phyloP scores from a whole-genome alignment of 257 asterid genomes.

The Solanum sitiens region DNA sequence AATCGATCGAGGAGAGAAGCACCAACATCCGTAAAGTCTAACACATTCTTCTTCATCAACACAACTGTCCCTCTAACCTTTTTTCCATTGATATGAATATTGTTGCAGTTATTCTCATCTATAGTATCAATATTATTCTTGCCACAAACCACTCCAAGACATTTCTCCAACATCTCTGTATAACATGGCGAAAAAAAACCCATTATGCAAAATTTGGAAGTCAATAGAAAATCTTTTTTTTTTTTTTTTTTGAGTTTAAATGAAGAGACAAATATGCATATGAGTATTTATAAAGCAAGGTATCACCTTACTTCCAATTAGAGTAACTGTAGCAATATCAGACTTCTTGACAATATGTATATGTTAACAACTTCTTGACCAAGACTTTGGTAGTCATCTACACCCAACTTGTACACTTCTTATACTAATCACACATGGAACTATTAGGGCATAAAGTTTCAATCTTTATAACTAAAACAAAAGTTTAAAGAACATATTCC shows the following conservation, averaged over 20 bases:
- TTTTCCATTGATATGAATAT: not conserved
- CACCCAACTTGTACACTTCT: not conserved
- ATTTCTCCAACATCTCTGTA: constrained; percentile 3
- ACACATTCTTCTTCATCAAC: constrained; percentile 53
- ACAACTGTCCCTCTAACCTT: constrained; percentile 51
- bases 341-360: not conserved
- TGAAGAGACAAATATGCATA: not conserved
- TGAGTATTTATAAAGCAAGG: not conserved
- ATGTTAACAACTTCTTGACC: not conserved
- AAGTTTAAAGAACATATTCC: not conserved
- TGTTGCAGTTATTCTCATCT: not conserved
- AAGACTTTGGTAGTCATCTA: not conserved
- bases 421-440: not conserved
- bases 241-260: not conserved
- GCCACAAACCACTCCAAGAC: constrained; percentile 2
- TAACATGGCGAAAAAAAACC: not conserved
- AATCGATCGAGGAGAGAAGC: constrained; percentile 49
- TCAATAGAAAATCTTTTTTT: not conserved
- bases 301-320: not conserved
- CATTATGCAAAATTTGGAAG: not conserved
- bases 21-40: constrained; percentile 38
- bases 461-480: not conserved
- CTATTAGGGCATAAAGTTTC: not conserved
- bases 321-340: not conserved
- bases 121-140: not conserved